Base-by-base conservation (phyloP, 2,329 filamentous ascomycete species). In the Penicillium corylophilum region DNA sequence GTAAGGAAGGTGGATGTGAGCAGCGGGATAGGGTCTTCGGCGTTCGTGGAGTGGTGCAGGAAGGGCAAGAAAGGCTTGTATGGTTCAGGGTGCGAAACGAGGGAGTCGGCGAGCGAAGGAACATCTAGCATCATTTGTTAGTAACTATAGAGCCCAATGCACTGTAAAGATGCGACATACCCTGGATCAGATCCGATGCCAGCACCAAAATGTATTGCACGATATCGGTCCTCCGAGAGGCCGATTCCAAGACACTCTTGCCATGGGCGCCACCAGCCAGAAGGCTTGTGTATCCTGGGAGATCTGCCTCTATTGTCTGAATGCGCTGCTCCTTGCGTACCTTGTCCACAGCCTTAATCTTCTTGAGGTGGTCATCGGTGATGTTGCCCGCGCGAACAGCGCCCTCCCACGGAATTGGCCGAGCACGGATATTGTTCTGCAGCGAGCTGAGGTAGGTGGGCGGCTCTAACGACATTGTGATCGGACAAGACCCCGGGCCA, bases 381-480 rank as follows among this genome's bases (percentile, higher is more conserved):
- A 99, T 89, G 68, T 90, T 94, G 73, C 92, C 90, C 64, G 90
- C 90, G 73, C 94, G 85, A 62, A 95, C 90, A 66, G 93, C 92
- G 66, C 93, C 93, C 75, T 97, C 93, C 94, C 94, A 99, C 52
- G 93, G 92, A 75, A 99, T 96, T 60, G 92, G 92, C 63, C 94
- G 85, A 69, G 90, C 88, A 70, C 94, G 90, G 72, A 97, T 96
- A 80, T 97, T 97, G 83, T 90, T 95, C 79, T 96, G 92, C 63
- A 96, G 82, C 63, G 90, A 93, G 70, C 85, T 82, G 60, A 89
- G 83, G 74, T 96, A 96, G 53, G 89, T 89, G 53, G 92, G 92
- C 63, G 90, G 88, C 71, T 96, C 91, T 73, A 95, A 84, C 71
- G 91, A 93, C 92, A 96, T 96, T 35, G 59, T 70, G 59, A 57